Evolutionary conservation across 306 rosid species (phyloP).

Genomic region (Vachellia pachyceras): DNA sequence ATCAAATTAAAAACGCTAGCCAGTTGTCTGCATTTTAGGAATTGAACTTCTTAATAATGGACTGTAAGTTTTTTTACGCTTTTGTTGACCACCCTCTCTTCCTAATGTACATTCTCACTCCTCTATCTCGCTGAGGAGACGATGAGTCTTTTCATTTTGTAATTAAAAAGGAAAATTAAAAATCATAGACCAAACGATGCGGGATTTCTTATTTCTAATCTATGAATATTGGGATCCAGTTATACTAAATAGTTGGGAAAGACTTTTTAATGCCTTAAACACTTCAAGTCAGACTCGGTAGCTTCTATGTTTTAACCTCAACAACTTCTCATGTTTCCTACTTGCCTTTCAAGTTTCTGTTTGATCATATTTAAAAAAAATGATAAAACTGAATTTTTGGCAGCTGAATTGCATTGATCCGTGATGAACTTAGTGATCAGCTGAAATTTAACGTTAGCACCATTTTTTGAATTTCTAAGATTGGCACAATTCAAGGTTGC

Average conservation of each 20-base stretch:
- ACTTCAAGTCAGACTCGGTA: not conserved
- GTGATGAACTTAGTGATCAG: not conserved
- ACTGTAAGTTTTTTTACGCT: not conserved
- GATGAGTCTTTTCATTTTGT: not conserved
- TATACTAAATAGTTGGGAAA: not conserved
- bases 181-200: conserved; percentile 6
- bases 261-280: not conserved
- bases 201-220: not conserved
- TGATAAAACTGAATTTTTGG: not conserved
- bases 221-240: not conserved
- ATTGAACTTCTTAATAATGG: conserved; percentile 4
- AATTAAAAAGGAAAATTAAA: conserved; percentile 11
- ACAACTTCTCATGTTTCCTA: not conserved
- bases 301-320: not conserved
- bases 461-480: not conserved
- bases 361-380: not conserved
- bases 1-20: conserved; percentile 13
- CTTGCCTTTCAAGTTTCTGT: not conserved
- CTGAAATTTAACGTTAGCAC: not conserved
- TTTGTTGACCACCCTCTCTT: not conserved
- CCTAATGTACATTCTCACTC: not conserved
- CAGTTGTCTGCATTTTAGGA: not conserved
- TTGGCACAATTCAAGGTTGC: not conserved
- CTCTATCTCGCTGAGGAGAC: not conserved
- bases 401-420: not conserved